These are phyloP conservation scores for Pythium myriotylum DNA, from an alignment of 352 stramenopile genomes.

Conservation along the genomic window DNA sequence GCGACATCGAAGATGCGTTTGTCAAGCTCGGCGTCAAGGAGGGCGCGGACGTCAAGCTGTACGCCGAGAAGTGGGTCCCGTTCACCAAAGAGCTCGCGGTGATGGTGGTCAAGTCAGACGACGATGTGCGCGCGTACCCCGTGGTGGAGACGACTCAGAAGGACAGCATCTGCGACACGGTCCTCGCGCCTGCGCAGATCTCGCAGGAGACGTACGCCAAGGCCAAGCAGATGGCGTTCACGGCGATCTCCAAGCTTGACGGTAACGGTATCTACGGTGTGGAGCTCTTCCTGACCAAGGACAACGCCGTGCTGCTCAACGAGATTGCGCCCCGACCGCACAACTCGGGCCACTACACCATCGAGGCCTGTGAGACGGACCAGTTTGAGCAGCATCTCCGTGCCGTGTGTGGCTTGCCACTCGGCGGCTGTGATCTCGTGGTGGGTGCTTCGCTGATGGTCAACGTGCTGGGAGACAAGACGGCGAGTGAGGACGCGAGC, in stretches of 20 bases:
- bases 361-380: conserved; percentile 96
- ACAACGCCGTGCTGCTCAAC: conserved; percentile 93
- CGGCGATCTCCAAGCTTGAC: conserved; percentile 77
- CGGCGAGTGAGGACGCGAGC: conserved; percentile 81
- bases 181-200: conserved; percentile 91
- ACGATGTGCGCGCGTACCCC: conserved; percentile 90
- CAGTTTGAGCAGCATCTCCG: conserved; percentile 99
- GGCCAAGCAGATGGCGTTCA: conserved; percentile 60
- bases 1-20: conserved; percentile 87
- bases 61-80: conserved; percentile 97
- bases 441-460: conserved; percentile 92
- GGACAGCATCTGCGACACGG: conserved; percentile 97
- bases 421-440: conserved; percentile 92
- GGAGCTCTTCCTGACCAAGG: conserved; percentile 95
- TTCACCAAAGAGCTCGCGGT: conserved; percentile 97
- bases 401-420: conserved; percentile 92
- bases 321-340: conserved; percentile 97
- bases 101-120: conserved; percentile 93
- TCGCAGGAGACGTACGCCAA: conserved; percentile 35
- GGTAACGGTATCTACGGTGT: conserved; percentile 96
- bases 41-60: conserved; percentile 48
- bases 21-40: conserved; percentile 63
- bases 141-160: conserved; percentile 97
- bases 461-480: conserved; percentile 84
- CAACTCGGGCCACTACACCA: conserved; percentile 99